Conservation (phyloP, 371 early-diverging fungal genomes). For the Rhizomucor miehei region DNA sequence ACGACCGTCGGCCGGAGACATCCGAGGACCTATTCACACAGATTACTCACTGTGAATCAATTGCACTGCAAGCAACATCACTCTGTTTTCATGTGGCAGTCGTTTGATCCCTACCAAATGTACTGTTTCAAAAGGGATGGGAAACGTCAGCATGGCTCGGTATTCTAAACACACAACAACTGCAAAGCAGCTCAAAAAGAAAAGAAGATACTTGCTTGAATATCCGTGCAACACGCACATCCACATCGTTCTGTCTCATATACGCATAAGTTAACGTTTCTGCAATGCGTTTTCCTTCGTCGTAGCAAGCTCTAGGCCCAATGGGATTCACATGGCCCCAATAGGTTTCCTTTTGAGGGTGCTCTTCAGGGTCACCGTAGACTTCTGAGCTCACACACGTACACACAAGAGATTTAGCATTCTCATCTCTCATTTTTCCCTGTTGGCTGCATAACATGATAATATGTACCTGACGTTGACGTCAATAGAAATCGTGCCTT, state of each 20-base stretch:
- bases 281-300: conserved; percentile 89
- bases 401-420: neutral
- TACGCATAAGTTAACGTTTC: conserved; percentile 86
- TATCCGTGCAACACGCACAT: conserved; percentile 84
- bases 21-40: conserved; percentile 87
- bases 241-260: conserved; percentile 74
- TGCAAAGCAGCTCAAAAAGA: neutral
- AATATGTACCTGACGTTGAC: conserved; percentile 73
- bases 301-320: conserved; percentile 87
- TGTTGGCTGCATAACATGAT: neutral
- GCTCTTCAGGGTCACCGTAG: conserved; percentile 88
- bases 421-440: neutral
- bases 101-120: conserved; percentile 15
- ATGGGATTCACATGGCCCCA: conserved; percentile 90
- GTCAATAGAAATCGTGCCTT: conserved; percentile 81
- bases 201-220: conserved; percentile 59
- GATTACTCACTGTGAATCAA: conserved; percentile 12
- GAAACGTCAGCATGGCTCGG: too few relatives aligned
- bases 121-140: conserved; percentile 2
- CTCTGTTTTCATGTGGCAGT: neutral
- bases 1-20: conserved; percentile 86
- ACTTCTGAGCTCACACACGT: conserved; percentile 58
- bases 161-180: too few relatives aligned
- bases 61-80: too few relatives aligned
- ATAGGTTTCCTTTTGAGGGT: conserved; percentile 85